Percentiles rank a stretch among this genome's conserved stretches.
Conservation (phyloP, 225 moss, liverwort and hornwort species). For the Ulota crispa region DNA sequence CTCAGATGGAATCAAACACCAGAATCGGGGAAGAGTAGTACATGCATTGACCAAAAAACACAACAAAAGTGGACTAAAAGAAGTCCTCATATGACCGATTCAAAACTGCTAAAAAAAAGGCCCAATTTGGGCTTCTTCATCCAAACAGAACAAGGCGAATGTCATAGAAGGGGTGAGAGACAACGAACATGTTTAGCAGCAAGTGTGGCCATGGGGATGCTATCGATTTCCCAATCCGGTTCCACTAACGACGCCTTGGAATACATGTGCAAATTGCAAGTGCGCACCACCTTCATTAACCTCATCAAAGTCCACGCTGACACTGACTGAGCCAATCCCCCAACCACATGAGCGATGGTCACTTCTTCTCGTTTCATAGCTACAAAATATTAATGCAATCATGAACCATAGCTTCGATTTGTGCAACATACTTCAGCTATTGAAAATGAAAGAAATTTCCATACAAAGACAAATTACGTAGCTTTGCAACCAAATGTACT, state of each 20-base stretch:
- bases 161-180: background rate
- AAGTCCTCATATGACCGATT: background rate
- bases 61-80: background rate
- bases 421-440: background rate
- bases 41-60: background rate
- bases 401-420: background rate
- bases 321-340: slow-evolving; percentile 68
- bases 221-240: slow-evolving; percentile 75
- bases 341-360: slow-evolving; percentile 4
- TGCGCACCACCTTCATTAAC: slow-evolving; percentile 89
- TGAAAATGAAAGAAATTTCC: background rate
- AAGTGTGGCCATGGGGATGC: slow-evolving; percentile 68
- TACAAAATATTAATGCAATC: background rate
- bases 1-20: background rate
- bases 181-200: slow-evolving; percentile 69
- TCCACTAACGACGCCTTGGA: slow-evolving; percentile 67
- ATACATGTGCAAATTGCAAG: slow-evolving; percentile 65
- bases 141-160: background rate
- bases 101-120: background rate
- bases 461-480: background rate
- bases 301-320: slow-evolving; percentile 94
- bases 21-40: background rate
- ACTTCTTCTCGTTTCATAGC: background rate
- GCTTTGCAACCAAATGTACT: background rate
- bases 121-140: background rate